These are phyloP conservation scores for Trifolium repens DNA, from an alignment of 306 rosid genomes.

Conservation along the genomic window DNA sequence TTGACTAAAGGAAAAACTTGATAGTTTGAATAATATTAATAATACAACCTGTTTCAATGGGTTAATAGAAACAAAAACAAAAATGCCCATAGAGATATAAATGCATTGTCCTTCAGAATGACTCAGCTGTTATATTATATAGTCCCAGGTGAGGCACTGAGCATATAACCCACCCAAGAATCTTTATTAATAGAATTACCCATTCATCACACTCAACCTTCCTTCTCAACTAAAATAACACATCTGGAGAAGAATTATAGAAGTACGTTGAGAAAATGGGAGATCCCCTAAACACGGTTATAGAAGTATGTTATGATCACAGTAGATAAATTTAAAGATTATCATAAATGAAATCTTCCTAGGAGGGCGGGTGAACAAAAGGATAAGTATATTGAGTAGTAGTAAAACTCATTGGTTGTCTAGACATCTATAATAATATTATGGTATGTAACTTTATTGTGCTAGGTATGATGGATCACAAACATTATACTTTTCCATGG, in stretches of 20 bases:
- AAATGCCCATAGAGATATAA: background rate
- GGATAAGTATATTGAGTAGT: conserved; percentile 14
- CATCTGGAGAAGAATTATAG: background rate
- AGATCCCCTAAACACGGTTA: background rate
- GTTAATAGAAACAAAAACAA: conserved; percentile 11
- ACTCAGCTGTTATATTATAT: conserved; percentile 7
- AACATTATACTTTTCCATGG: conserved; percentile 26
- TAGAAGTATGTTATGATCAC: background rate
- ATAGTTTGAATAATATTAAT: background rate
- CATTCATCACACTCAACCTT: background rate
- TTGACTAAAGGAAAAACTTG: background rate
- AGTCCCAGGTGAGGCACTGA: conserved; percentile 24
- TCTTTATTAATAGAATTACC: too few relatives aligned
- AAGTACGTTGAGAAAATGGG: too few relatives aligned
- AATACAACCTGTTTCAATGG: conserved; percentile 7
- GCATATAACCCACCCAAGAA: conserved; percentile 20
- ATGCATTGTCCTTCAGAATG: background rate
- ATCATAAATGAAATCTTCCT: conserved; percentile 27
- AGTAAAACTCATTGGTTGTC: conserved; percentile 20
- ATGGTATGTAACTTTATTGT: conserved; percentile 18
- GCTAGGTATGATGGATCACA: conserved; percentile 27
- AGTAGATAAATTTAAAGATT: too few relatives aligned
- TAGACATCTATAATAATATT: conserved; percentile 1
- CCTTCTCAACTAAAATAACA: conserved; percentile 27
- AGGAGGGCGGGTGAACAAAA: background rate